These are phyloP conservation scores for Macrotyloma uniflorum DNA, from an alignment of 306 rosid species.

Conservation along the genomic window DNA sequence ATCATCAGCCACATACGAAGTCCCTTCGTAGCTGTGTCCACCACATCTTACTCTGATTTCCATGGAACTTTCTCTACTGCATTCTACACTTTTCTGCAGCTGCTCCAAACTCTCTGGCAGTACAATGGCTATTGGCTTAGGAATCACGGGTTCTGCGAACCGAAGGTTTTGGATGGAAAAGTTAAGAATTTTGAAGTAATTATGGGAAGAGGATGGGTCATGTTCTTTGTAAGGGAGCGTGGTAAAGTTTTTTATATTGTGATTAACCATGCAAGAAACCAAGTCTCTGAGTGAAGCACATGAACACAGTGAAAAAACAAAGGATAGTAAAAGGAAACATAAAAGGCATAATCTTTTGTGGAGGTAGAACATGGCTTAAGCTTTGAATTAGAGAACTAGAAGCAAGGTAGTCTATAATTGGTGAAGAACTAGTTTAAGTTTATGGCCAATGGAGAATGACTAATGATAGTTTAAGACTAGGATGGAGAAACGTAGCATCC, in stretches of 20 bases:
- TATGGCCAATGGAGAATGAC: slow-evolving; percentile 42
- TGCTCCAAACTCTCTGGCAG: slow-evolving; percentile 64
- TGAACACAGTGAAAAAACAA: slow-evolving; percentile 28
- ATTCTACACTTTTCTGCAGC: slow-evolving; percentile 46
- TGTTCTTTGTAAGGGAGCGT: slow-evolving; percentile 36
- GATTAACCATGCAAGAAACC: slow-evolving; percentile 54
- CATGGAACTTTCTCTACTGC: slow-evolving; percentile 49
- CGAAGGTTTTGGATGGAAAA: slow-evolving; percentile 77
- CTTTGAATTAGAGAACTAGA: slow-evolving; percentile 36
- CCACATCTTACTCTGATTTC: slow-evolving; percentile 66
- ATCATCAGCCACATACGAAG: slow-evolving; percentile 56
- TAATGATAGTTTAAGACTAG: slow-evolving; percentile 38
- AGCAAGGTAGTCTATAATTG: slow-evolving; percentile 39
- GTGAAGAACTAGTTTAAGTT: slow-evolving; percentile 25
- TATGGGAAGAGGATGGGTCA: slow-evolving; percentile 32
- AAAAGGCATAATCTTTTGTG: slow-evolving; percentile 12
- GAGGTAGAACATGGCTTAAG: slow-evolving; percentile 42
- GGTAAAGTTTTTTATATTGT: slow-evolving; percentile 64
- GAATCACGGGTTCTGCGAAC: slow-evolving; percentile 46
- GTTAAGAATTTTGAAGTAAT: slow-evolving; percentile 62
- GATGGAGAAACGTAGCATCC: slow-evolving; percentile 41
- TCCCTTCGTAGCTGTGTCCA: slow-evolving; percentile 90
- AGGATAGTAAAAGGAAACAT: slow-evolving; percentile 34
- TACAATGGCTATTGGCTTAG: slow-evolving; percentile 67
- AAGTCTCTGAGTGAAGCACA: slow-evolving; percentile 40